Evolutionary conservation across 2,329 filamentous ascomycete species (phyloP).

Genomic region (Coniochaeta ligniaria): DNA sequence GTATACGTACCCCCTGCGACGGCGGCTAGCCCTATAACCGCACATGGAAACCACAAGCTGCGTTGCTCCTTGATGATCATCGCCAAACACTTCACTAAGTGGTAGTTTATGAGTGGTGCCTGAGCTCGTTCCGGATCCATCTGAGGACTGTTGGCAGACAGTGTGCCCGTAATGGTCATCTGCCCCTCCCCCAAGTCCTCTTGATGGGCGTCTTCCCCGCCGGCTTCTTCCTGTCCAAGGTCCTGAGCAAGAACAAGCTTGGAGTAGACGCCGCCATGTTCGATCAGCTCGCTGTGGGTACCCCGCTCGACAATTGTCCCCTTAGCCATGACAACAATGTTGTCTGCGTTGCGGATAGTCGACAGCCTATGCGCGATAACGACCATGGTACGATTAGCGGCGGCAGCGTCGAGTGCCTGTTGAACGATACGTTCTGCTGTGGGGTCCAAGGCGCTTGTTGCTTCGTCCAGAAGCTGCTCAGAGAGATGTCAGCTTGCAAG

Average conservation of each 20-base stretch:
- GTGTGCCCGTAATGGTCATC: neutral
- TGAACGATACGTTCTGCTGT: conserved; percentile 44
- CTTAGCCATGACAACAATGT: conserved; percentile 30
- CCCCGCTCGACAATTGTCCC: conserved; percentile 22
- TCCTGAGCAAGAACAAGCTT: conserved; percentile 9
- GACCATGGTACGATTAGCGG: conserved; percentile 54
- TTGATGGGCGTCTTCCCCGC: neutral
- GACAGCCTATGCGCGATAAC: conserved; percentile 58
- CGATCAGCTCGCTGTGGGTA: conserved; percentile 18
- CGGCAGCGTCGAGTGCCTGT: conserved; percentile 46
- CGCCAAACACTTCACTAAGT: conserved; percentile 5
- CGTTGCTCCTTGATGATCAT: conserved; percentile 7
- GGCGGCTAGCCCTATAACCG: neutral
- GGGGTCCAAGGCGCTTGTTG: conserved; percentile 49
- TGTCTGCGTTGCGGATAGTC: conserved; percentile 37
- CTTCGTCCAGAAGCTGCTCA: conserved; percentile 64
- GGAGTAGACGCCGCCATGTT: conserved; percentile 15
- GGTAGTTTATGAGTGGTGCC: neutral
- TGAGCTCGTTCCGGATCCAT: neutral
- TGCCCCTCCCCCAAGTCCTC: neutral
- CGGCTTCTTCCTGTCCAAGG: conserved; percentile 5
- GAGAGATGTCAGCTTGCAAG: no score
- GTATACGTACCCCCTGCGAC: conserved; percentile 5
- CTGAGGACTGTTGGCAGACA: neutral
- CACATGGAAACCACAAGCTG: conserved; percentile 3